Conservation (phyloP, 2,329 filamentous ascomycete species). For the Leptographium galeiforme region DNA sequence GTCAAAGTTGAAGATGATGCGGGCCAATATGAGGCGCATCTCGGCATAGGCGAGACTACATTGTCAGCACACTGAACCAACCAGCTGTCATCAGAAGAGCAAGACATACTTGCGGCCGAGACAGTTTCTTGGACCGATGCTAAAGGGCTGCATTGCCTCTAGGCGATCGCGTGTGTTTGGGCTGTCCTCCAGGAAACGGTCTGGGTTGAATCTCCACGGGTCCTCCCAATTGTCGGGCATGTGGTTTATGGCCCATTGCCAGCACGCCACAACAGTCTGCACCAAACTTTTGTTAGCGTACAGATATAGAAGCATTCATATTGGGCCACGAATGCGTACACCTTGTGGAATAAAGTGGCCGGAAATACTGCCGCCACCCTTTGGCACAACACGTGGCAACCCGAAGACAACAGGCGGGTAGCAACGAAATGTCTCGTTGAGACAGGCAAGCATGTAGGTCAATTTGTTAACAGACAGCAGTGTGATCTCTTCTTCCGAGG, state of each 20-base stretch:
- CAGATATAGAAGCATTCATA: not conserved
- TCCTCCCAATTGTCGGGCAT: slow-evolving; percentile 26
- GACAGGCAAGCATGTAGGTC: slow-evolving; percentile 8
- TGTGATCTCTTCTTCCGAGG: slow-evolving; percentile 14
- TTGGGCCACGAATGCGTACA: not conserved
- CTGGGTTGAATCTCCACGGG: slow-evolving; percentile 12
- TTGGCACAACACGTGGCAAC: not conserved
- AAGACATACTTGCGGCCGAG: slow-evolving; percentile 8
- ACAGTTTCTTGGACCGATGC: slow-evolving; percentile 8
- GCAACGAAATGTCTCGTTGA: slow-evolving; percentile 9
- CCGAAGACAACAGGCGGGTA: slow-evolving; percentile 11
- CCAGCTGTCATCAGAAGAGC: not conserved
- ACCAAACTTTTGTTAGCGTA: not conserved
- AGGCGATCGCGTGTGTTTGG: slow-evolving; percentile 26
- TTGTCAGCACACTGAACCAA: too few species aligned
- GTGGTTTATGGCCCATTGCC: slow-evolving; percentile 17
- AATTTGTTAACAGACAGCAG: slow-evolving; percentile 3
- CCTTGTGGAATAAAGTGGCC: slow-evolving; percentile 21
- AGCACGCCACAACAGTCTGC: slow-evolving; percentile 1
- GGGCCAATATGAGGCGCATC: slow-evolving; percentile 1
- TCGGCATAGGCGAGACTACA: slow-evolving; percentile 6
- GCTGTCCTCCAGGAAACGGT: slow-evolving; percentile 19
- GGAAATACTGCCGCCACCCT: slow-evolving; percentile 15
- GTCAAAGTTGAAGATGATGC: not conserved
- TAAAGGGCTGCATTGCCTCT: slow-evolving; percentile 20